Evolutionary conservation across 2,329 filamentous ascomycete species (phyloP).

Genomic region (Aspergillus fructus): DNA sequence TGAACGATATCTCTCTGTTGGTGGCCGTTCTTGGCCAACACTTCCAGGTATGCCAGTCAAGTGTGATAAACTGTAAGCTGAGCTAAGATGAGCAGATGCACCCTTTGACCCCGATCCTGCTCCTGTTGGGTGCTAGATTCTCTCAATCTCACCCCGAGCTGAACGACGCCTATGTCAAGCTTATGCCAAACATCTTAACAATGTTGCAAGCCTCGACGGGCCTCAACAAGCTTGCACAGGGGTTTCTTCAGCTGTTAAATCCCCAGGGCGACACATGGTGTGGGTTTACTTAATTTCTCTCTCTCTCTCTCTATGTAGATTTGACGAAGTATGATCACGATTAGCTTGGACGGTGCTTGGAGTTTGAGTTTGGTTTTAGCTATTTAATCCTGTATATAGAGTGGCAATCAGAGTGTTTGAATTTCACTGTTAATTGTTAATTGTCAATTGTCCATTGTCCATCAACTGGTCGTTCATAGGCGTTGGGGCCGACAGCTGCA

Average conservation of each 20-base stretch:
- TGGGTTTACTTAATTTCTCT: not conserved
- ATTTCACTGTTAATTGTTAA: too few relatives aligned
- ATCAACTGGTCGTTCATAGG: too few relatives aligned
- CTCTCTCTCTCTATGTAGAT: not conserved
- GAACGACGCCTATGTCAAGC: not conserved
- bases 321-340: not conserved
- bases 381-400: too few relatives aligned
- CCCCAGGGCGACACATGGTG: not conserved
- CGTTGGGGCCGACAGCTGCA: too few relatives aligned
- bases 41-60: slow-evolving; percentile 9
- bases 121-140: not conserved
- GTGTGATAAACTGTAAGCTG: not conserved
- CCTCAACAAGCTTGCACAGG: not conserved
- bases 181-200: not conserved
- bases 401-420: too few relatives aligned
- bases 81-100: not conserved
- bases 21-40: not conserved
- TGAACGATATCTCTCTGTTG: not conserved
- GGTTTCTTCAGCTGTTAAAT: not conserved
- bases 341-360: too few relatives aligned
- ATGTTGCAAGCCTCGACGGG: not conserved
- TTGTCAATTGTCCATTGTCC: too few relatives aligned
- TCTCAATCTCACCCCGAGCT: not conserved
- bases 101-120: slow-evolving; percentile 3
- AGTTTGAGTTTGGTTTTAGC: too few relatives aligned